Evolutionary conservation across 2,329 filamentous ascomycete genomes (phyloP), one percentile per base, ranked within the genome.

Genomic region (Stachybotrys elegans): DNA sequence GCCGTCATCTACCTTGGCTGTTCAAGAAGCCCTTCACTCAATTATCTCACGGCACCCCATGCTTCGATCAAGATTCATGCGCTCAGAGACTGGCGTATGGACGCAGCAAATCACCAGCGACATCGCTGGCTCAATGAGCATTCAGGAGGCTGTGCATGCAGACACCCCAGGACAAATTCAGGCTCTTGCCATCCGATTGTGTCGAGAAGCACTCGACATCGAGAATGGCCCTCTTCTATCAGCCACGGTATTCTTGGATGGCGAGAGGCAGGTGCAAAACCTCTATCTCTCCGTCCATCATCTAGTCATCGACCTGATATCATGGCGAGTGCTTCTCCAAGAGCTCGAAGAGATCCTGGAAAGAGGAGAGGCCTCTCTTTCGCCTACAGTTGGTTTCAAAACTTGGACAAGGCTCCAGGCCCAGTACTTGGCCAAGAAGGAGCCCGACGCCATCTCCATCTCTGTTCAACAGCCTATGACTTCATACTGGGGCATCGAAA

Each of bases 281-380:
- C 43, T 65, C 4, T 62, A 59, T 29, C 34, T 67, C 20, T 52
- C 53, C 6, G 51, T 51, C 6, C 59, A 63, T 25, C 62, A 65
- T 42, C 51, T 65, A 5, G 57, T 62, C 9, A 61, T 70, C 38
- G 68, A 71, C 42, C 50, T 71, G 5, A 67, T 71, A 4, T 67
- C 67, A 1, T 72, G 69, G 69, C 55, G 67, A 7, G 51, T 70
- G 4, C 49, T 71, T 1, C 53, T 71, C 1, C 62, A 66, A 39
- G 66, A 72, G 35, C 51, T 72, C 3, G 67, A 71, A 40, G 60
- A 62, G 6, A 46, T 68, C 1, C 53, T 70, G 9, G 51, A 60
- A 21, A 8, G 4, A 11, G 32, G 11, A 49, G 22, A 20, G 44
- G 49, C 13, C 8, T 4, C 13, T 16, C 35, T 27, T 9, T 23